Evolutionary conservation across 164 flowering plant species (phyloP).

Genomic region (Magnolia officinalis): DNA sequence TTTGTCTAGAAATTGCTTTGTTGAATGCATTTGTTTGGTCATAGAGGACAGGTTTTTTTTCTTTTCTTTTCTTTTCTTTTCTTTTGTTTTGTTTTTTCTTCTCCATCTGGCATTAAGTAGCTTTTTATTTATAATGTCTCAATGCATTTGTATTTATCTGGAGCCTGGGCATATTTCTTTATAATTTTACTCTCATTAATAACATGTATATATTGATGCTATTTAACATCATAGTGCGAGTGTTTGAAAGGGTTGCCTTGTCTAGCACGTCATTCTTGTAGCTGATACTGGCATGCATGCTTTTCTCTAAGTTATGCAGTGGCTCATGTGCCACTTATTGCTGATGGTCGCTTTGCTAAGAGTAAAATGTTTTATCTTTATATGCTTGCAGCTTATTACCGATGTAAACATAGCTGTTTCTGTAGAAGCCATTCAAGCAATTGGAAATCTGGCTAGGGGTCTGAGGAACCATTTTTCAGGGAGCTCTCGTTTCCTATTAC

Average conservation of each 20-base stretch:
- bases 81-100: too few species aligned
- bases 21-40: too few species aligned
- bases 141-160: too few species aligned
- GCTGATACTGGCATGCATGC: background rate
- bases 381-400: constrained; percentile 70
- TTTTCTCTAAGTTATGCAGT: background rate
- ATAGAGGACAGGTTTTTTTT: too few species aligned
- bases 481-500: constrained; percentile 79
- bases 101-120: too few species aligned
- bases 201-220: too few species aligned
- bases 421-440: constrained; percentile 94
- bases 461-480: constrained; percentile 77
- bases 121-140: too few species aligned
- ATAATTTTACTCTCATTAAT: too few species aligned
- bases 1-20: background rate
- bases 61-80: too few species aligned
- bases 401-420: constrained; percentile 99
- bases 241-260: background rate
- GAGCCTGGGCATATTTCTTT: too few species aligned
- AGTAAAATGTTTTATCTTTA: constrained; percentile 2
- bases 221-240: background rate
- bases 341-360: background rate
- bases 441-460: constrained; percentile 91
- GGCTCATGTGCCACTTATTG: background rate
- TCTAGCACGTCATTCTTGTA: background rate